phyloP scores from a whole-genome alignment of 2,329 filamentous ascomycete genomes.

The Pseudocercospora pini-densiflorae region DNA sequence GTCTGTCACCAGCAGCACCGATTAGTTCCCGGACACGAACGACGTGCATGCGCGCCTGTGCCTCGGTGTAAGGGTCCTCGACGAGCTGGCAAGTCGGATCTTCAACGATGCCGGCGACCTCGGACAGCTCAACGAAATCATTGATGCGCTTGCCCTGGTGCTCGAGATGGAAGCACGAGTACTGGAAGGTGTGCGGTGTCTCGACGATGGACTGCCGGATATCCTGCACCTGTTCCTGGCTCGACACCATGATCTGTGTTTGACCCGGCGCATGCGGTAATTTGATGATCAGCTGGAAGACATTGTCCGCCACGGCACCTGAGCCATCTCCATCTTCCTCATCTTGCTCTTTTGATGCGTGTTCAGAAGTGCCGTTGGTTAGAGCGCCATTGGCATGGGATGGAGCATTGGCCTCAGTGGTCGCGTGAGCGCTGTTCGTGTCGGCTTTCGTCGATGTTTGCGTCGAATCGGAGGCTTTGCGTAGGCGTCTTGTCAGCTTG shows the following conservation, averaged over 20 bases:
- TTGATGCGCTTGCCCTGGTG: constrained; percentile 88
- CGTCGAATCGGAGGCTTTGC: constrained; percentile 14
- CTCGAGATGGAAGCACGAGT: constrained; percentile 98
- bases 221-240: constrained; percentile 96
- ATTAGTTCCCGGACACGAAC: constrained; percentile 90
- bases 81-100: constrained; percentile 81
- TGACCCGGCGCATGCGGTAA: constrained; percentile 79
- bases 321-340: constrained; percentile 30
- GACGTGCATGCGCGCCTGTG: constrained; percentile 94
- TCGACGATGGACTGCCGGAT: constrained; percentile 96
- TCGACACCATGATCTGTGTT: constrained; percentile 81
- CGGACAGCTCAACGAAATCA: constrained; percentile 90
- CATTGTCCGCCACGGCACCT: constrained; percentile 41
- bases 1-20: constrained; percentile 85
- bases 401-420: constrained; percentile 21
- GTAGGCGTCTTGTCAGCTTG: background rate
- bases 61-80: constrained; percentile 97
- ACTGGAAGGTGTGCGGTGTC: constrained; percentile 88
- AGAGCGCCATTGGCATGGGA: constrained; percentile 23
- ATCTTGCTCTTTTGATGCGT: constrained; percentile 26
- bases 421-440: constrained; percentile 16
- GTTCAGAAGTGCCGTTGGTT: constrained; percentile 16
- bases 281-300: constrained; percentile 76
- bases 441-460: constrained; percentile 16
- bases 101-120: constrained; percentile 77